Evolutionary conservation across 805 yeast species (phyloP), one percentile per base, ranked within the genome.

Genomic region (Yamadazyma paraphyllophila): DNA sequence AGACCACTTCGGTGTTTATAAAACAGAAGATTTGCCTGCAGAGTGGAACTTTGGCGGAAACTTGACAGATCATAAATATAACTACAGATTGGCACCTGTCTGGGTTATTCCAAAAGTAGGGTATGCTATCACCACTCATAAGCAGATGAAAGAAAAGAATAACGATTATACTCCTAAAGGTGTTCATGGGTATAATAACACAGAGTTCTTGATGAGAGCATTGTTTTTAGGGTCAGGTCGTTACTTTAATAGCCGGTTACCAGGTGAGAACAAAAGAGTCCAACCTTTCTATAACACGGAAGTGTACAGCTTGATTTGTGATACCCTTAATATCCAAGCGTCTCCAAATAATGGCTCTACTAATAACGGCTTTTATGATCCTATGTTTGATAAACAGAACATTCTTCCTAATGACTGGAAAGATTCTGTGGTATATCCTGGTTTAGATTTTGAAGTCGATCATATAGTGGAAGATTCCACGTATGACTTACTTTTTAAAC

Each of bases 101-200:
- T 88, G 96, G 92, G 61, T 91, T 3, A 70, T 91, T 2, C 97
- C 97, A 0, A 77, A 83, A 30, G 81, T 87, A 5, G 97, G 97
- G 0, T 91, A 85, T 66, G 75, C 86, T 0, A 63, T 90, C 12
- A 76, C 88, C 1, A 86, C 90, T 0, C 76, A 73, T 45, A 73
- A 72, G 14, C 76, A 76, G 47, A 78, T 81, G 77, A 73, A 74
- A 17, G 69, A 69, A 2, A 72, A 73, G 58, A 63, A 65, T 24
- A 61, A 69, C 41, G 71, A 75, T 11, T 84, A 83, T 59, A 59
- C 61, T n/a, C 86, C 88, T 3, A 70, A 70, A 44, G 97, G 96
- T 7, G 85, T 85, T 0, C 96, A 88, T 63, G 97, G 97, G 1
- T 91, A 88, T 61, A 81, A 85, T 57, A 86, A 85, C 57, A 75